phyloP scores from a whole-genome alignment of 805 yeast genomes.

The Ogataea degrootiae region DNA sequence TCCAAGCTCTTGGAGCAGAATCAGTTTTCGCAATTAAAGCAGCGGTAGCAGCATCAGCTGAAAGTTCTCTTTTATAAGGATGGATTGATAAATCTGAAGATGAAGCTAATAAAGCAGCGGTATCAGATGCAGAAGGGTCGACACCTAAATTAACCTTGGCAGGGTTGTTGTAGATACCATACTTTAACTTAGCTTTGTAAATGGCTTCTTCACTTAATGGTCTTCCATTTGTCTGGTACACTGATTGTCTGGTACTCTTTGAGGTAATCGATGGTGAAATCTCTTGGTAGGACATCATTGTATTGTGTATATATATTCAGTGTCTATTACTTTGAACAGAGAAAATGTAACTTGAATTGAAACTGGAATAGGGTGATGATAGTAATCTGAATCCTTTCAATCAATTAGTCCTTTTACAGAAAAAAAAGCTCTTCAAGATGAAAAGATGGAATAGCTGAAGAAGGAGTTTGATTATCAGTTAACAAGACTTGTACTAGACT shows the following conservation, averaged over 20 bases:
- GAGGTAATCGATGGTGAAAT: conserved; percentile 26
- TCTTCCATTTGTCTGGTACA: conserved; percentile 65
- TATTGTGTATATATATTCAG: too few species aligned
- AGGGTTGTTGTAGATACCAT: conserved; percentile 56
- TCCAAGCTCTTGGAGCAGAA: conserved; percentile 45
- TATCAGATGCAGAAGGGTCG: conserved; percentile 61
- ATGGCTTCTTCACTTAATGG: conserved; percentile 72
- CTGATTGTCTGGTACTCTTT: conserved; percentile 32
- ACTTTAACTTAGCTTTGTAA: conserved; percentile 67
- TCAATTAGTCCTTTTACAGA: too few species aligned
- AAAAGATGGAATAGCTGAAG: too few species aligned
- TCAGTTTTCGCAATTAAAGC: conserved; percentile 47
- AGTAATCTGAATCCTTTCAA: too few species aligned
- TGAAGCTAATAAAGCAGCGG: conserved; percentile 74
- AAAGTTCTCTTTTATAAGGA: conserved; percentile 56
- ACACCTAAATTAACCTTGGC: conserved; percentile 56
- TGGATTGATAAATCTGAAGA: conserved; percentile 58
- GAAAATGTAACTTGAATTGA: too few species aligned
- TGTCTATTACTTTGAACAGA: too few species aligned
- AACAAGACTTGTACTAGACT: too few species aligned
- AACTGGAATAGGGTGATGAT: too few species aligned
- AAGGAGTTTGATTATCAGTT: too few species aligned
- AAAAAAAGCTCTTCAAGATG: too few species aligned
- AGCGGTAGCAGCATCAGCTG: conserved; percentile 65
- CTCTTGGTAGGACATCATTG: conserved; percentile 26